Conservation (phyloP, 352 stramenopile genomes). For the Vaucheria bursata region DNA sequence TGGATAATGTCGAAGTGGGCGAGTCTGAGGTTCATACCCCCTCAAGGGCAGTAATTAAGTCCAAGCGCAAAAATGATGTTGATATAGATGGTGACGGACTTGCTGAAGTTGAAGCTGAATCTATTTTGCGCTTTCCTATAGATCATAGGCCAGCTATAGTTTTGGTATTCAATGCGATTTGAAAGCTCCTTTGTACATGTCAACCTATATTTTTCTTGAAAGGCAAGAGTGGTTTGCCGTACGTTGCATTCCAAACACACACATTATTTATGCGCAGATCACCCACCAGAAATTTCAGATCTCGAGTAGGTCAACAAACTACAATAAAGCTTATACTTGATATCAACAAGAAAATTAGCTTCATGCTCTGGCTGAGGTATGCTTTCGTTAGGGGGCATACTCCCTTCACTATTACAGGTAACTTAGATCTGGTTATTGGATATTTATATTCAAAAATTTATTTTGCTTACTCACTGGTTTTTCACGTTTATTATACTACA, state of each 20-base stretch:
- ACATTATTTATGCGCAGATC: conserved; percentile 58
- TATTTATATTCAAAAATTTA: too few relatives aligned
- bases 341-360: conserved; percentile 85
- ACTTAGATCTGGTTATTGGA: too few relatives aligned
- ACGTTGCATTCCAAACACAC: conserved; percentile 60
- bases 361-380: conserved; percentile 86
- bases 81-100: neutral
- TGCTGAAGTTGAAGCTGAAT: neutral
- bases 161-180: conserved; percentile 2
- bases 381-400: conserved; percentile 84
- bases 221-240: conserved; percentile 59
- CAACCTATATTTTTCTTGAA: conserved; percentile 62
- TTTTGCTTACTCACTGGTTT: too few relatives aligned
- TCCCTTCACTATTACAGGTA: conserved; percentile 62
- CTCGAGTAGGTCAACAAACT: conserved; percentile 75
- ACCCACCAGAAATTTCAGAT: conserved; percentile 64
- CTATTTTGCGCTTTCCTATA: neutral
- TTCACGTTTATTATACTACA: too few relatives aligned
- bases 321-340: conserved; percentile 81
- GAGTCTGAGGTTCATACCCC: too few relatives aligned
- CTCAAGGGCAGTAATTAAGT: too few relatives aligned
- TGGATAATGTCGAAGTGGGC: too few relatives aligned
- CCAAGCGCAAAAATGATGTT: too few relatives aligned
- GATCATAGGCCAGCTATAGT: neutral
- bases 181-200: conserved; percentile 10